Conservation (phyloP, 345 rosid genomes). For the Rhizophora mangle region DNA sequence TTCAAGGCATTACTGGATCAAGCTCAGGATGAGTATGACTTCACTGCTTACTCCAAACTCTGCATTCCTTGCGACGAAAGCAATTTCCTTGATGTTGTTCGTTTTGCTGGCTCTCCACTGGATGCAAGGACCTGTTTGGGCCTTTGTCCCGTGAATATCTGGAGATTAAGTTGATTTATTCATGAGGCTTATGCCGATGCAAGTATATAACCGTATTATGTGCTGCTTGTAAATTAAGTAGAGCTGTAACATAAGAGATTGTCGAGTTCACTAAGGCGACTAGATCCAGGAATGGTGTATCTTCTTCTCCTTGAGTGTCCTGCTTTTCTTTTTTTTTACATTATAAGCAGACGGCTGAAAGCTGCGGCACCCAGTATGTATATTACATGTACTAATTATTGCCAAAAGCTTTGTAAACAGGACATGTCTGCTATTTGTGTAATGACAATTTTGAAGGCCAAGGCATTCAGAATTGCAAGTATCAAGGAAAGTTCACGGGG, state of each 20-base stretch:
- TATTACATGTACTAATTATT: not conserved
- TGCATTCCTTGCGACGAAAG: slow-evolving; percentile 78
- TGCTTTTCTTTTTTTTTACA: not conserved
- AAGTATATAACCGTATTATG: not conserved
- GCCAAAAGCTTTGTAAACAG: not conserved
- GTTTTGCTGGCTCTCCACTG: slow-evolving; percentile 52
- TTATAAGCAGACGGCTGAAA: not conserved
- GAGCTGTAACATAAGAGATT: slow-evolving; percentile 32
- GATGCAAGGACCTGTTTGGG: slow-evolving; percentile 36
- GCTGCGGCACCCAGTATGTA: not conserved
- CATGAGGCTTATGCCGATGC: slow-evolving; percentile 31
- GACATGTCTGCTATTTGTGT: not conserved
- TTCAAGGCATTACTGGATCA: slow-evolving; percentile 74
- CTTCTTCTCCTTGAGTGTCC: not conserved
- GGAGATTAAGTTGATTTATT: slow-evolving; percentile 17
- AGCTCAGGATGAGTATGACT: slow-evolving; percentile 69
- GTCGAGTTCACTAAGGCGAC: slow-evolving; percentile 20
- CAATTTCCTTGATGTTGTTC: slow-evolving; percentile 64
- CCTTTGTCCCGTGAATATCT: slow-evolving; percentile 17
- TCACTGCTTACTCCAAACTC: slow-evolving; percentile 56
- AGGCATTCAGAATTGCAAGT: no score
- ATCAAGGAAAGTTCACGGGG: no score
- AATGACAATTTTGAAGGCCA: not conserved
- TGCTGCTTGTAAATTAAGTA: slow-evolving; percentile 20
- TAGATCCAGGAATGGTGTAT: not conserved